phyloP scores from a whole-genome alignment of 768 basidiomycete species.

The Rhodotorula toruloides region DNA sequence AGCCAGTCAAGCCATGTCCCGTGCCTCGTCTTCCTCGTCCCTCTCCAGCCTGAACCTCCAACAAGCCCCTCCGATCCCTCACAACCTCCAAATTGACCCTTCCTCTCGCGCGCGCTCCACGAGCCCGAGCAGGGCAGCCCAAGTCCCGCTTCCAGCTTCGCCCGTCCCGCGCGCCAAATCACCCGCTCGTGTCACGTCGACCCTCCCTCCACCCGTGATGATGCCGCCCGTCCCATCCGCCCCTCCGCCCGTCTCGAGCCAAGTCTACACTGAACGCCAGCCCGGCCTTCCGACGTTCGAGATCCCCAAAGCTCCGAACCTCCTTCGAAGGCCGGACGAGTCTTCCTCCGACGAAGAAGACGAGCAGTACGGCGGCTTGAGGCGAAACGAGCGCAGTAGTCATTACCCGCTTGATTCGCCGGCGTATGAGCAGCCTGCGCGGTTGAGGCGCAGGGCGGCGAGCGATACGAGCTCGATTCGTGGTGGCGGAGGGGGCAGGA shows the following conservation, averaged over 20 bases:
- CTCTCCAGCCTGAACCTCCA: conserved; percentile 5
- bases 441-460: conserved; percentile 14
- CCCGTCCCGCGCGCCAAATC: conserved; percentile 9
- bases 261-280: conserved; percentile 22
- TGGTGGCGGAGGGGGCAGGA: neutral
- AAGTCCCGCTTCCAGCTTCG: no score
- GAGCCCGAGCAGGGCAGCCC: no score
- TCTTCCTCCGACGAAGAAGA: conserved; percentile 12
- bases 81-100: neutral
- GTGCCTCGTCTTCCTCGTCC: conserved; percentile 23
- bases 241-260: conserved; percentile 18
- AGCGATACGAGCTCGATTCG: conserved; percentile 25
- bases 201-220: neutral
- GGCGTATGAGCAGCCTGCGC: neutral
- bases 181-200: neutral
- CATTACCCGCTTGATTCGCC: conserved; percentile 15
- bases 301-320: conserved; percentile 33
- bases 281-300: conserved; percentile 27
- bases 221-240: conserved; percentile 29
- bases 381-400: neutral
- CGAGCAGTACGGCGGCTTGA: neutral
- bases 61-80: neutral
- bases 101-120: neutral
- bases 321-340: conserved; percentile 17
- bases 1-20: conserved; percentile 37